A percentile compares a stretch with the other conserved stretches of the same genome.
Evolutionary conservation across 768 basidiomycete species (phyloP).

Genomic region (Mycena rosella): DNA sequence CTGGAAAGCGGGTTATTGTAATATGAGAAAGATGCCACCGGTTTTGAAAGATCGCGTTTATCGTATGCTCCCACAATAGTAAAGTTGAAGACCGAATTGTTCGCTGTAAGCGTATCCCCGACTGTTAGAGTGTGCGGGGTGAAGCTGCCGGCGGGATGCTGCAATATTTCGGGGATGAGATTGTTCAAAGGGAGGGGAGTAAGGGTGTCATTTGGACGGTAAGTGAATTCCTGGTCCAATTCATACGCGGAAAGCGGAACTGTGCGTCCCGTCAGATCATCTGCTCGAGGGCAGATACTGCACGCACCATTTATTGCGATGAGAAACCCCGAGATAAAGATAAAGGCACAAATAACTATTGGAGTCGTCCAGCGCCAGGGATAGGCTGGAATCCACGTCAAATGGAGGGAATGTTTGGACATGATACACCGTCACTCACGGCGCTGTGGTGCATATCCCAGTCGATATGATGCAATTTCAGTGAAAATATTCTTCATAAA

Average conservation of each 20-base stretch:
- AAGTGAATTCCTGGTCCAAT: not conserved
- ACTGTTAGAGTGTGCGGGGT: not conserved
- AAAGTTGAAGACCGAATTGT: conserved; percentile 1
- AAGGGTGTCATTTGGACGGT: not conserved
- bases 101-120: not conserved
- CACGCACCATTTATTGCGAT: conserved; percentile 5
- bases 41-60: not conserved
- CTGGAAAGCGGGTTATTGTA: conserved; percentile 11
- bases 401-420: too few species aligned
- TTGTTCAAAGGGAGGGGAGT: not conserved
- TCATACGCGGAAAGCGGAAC: not conserved
- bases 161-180: not conserved
- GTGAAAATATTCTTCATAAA: too few species aligned
- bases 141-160: not conserved
- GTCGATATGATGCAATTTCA: not conserved
- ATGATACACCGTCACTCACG: too few species aligned
- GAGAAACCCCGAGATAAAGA: not conserved
- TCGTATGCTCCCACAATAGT: not conserved
- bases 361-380: conserved; percentile 24
- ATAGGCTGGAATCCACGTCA: conserved; percentile 3
- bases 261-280: not conserved
- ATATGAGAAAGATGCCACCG: conserved; percentile 1
- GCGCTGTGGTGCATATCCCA: conserved; percentile 6
- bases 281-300: too few species aligned
- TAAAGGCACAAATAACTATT: not conserved